Evolutionary conservation across 1,284 basidiomycete genomes (phyloP).

Genomic region (Stygiomarasmius scandens): DNA sequence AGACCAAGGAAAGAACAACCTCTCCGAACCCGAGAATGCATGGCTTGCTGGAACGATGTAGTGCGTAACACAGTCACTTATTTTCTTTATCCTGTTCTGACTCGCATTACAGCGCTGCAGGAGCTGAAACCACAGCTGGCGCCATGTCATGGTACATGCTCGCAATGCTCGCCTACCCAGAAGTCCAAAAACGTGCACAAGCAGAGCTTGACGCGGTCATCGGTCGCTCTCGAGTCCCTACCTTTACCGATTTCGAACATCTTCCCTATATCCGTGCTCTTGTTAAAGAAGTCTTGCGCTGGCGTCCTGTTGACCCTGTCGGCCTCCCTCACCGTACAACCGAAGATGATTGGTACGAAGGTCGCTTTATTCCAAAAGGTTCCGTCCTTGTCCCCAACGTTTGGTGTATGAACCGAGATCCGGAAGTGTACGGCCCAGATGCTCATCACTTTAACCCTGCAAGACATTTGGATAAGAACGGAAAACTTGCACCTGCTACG

Average conservation of each 20-base stretch:
- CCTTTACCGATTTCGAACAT: conserved; percentile 28
- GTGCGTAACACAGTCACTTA: not conserved
- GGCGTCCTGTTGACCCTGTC: conserved; percentile 24
- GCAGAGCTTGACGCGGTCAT: conserved; percentile 28
- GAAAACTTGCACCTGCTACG: conserved; percentile 2
- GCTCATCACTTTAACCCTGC: conserved; percentile 13
- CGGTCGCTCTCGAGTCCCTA: conserved; percentile 27
- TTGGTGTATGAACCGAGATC: conserved; percentile 20
- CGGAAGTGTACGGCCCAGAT: conserved; percentile 14
- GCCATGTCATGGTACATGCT: conserved; percentile 27
- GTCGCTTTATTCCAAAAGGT: conserved; percentile 27
- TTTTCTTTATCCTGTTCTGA: not conserved
- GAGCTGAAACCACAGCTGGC: conserved; percentile 21
- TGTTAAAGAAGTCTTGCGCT: conserved; percentile 35
- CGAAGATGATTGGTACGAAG: conserved; percentile 28
- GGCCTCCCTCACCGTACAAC: conserved; percentile 22
- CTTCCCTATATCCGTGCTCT: conserved; percentile 33
- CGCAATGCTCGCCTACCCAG: conserved; percentile 31
- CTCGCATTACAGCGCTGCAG: conserved; percentile 18
- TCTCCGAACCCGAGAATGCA: conserved; percentile 14
- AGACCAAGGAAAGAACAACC: conserved; percentile 13
- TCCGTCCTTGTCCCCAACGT: conserved; percentile 25
- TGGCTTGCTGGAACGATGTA: conserved; percentile 2
- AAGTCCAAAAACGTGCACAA: conserved; percentile 30
- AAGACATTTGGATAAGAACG: conserved; percentile 9